These are phyloP conservation scores for Colletotrichum lupini DNA, from an alignment of 2,329 filamentous ascomycete species.

Conservation along the genomic window DNA sequence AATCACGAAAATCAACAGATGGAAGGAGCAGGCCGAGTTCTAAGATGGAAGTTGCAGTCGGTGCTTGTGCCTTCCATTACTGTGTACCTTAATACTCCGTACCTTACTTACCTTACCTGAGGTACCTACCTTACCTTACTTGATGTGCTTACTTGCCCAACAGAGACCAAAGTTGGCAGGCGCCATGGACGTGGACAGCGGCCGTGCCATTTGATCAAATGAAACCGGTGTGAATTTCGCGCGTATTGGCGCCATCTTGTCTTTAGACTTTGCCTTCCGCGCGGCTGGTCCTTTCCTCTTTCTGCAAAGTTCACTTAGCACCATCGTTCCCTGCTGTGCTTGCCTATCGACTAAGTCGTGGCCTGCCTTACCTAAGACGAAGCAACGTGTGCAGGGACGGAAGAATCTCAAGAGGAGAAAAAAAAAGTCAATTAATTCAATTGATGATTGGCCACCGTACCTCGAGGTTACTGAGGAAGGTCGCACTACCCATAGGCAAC, in stretches of 20 bases:
- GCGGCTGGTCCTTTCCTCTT: slow-evolving; percentile 6
- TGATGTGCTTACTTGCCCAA: neutral
- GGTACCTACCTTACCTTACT: no score
- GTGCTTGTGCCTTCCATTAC: neutral
- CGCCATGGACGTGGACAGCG: neutral
- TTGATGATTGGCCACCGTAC: neutral
- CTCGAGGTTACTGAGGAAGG: neutral
- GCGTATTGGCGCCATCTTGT: slow-evolving; percentile 3
- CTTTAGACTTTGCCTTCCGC: slow-evolving; percentile 3
- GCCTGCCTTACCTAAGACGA: neutral
- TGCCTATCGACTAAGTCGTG: no score
- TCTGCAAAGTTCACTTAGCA: neutral
- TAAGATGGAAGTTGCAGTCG: neutral
- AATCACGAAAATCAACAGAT: neutral
- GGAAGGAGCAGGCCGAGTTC: neutral
- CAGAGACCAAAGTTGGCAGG: neutral
- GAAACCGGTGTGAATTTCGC: neutral
- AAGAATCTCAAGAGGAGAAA: neutral
- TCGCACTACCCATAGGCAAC: no score
- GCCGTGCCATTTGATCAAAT: neutral
- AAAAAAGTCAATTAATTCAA: neutral
- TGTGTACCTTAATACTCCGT: no score
- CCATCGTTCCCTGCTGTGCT: neutral
- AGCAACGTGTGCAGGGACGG: neutral
- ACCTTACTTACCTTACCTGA: no score